Percentiles rank a stretch among this genome's conserved stretches.
These are phyloP conservation scores for Penicillium sp. DNA, from an alignment of 2,329 filamentous ascomycete genomes.

Conservation along the genomic window DNA sequence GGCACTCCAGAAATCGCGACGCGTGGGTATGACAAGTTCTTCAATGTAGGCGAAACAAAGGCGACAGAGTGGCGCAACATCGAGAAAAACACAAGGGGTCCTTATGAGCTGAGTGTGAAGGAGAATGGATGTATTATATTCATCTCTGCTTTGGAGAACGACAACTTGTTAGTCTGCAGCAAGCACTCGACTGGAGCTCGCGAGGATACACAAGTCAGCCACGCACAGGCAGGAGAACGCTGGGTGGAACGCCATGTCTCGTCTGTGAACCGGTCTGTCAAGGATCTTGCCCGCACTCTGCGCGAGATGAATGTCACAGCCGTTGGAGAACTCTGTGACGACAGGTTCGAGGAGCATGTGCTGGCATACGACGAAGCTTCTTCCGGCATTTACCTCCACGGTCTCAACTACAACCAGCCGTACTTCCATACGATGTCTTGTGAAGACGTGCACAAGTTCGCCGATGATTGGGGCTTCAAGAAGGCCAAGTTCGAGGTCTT, in stretches of 20 bases:
- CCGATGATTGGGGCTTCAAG: slow-evolving; percentile 88
- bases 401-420: slow-evolving; percentile 92
- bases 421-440: slow-evolving; percentile 85
- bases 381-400: slow-evolving; percentile 90
- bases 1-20: slow-evolving; percentile 74
- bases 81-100: slow-evolving; percentile 69
- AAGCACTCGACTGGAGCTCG: slow-evolving; percentile 91
- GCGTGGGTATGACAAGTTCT: slow-evolving; percentile 98
- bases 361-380: slow-evolving; percentile 78
- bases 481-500: slow-evolving; percentile 79
- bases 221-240: slow-evolving; percentile 77
- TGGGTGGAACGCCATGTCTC: slow-evolving; percentile 79
- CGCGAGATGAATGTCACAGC: slow-evolving; percentile 83
- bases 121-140: slow-evolving; percentile 99
- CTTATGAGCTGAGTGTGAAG: slow-evolving; percentile 94
- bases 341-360: slow-evolving; percentile 95
- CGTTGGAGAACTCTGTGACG: slow-evolving; percentile 93
- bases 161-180: slow-evolving; percentile 90
- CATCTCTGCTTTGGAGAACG: slow-evolving; percentile 85
- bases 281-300: slow-evolving; percentile 73
- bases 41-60: slow-evolving; percentile 81
- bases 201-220: slow-evolving; percentile 68
- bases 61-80: slow-evolving; percentile 84
- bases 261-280: slow-evolving; percentile 71
- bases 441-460: slow-evolving; percentile 80